These are phyloP conservation scores for Dittrichia graveolens DNA, from an alignment of 129 eudicot genomes.

Conservation along the genomic window DNA sequence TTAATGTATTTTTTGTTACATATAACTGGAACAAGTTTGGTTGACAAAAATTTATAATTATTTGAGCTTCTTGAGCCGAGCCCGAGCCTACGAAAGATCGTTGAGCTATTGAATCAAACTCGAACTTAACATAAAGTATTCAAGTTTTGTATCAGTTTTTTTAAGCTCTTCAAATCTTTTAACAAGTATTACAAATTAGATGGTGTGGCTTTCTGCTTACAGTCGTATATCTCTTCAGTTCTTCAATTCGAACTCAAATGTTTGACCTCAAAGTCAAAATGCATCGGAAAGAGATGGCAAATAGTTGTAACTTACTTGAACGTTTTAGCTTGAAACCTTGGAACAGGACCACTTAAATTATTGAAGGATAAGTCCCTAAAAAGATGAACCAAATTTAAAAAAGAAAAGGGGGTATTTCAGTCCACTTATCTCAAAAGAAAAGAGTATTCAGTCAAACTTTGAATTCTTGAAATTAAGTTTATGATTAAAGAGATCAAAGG, in stretches of 20 bases:
- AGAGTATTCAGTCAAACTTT: neutral
- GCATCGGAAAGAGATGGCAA: neutral
- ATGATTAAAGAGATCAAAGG: constrained; percentile 21
- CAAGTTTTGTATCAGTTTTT: neutral
- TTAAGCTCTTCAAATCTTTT: neutral
- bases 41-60: too few relatives aligned
- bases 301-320: constrained; percentile 58
- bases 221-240: neutral
- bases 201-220: neutral
- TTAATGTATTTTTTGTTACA: too few relatives aligned
- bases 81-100: too few relatives aligned
- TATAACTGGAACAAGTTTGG: too few relatives aligned
- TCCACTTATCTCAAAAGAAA: constrained; percentile 15
- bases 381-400: constrained; percentile 22
- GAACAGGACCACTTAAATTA: constrained; percentile 92
- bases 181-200: neutral
- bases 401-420: constrained; percentile 26
- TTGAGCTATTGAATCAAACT: too few relatives aligned
- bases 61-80: too few relatives aligned
- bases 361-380: constrained; percentile 91
- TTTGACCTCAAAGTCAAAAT: constrained; percentile 6
- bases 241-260: neutral
- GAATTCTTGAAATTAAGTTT: neutral
- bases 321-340: constrained; percentile 71
- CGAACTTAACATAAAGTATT: too few relatives aligned